phyloP scores from a whole-genome alignment of 306 rosid species.

The Gleditsia sinensis region DNA sequence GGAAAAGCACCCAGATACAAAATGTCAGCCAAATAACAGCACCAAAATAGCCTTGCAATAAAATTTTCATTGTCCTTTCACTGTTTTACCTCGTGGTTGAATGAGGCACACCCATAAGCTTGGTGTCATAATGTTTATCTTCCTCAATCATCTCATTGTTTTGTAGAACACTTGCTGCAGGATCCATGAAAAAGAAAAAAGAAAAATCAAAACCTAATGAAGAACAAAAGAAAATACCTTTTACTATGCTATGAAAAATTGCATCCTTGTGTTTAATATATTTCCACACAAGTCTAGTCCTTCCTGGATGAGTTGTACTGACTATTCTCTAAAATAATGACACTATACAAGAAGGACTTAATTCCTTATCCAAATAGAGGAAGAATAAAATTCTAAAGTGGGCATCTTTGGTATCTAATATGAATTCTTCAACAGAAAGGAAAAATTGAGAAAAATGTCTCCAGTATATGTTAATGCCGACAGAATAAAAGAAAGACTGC shows the following conservation, averaged over 20 bases:
- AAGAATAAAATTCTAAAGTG: background rate
- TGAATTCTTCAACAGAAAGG: too few species aligned
- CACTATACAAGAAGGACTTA: background rate
- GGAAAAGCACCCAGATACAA: too few species aligned
- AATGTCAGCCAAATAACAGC: background rate
- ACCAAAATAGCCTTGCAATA: background rate
- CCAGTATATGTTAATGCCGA: background rate
- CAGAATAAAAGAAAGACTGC: background rate
- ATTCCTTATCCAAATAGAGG: background rate
- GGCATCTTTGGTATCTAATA: background rate
- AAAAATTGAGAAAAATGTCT: background rate
- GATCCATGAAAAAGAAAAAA: conserved; percentile 33
- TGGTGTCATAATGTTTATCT: conserved; percentile 36
- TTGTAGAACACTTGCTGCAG: conserved; percentile 68
- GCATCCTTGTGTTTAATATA: too few species aligned
- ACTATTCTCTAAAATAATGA: background rate
- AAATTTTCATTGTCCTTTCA: conserved; percentile 18
- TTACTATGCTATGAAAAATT: too few species aligned
- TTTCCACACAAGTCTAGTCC: too few species aligned
- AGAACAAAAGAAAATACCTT: too few species aligned
- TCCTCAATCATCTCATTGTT: conserved; percentile 44
- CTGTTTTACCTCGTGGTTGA: conserved; percentile 52
- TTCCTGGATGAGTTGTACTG: background rate
- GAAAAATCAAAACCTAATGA: conserved; percentile 1
- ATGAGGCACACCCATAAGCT: conserved; percentile 50